Base-by-base conservation (phyloP, 2,329 filamentous ascomycete genomes). In the Exophiala alcalophila region DNA sequence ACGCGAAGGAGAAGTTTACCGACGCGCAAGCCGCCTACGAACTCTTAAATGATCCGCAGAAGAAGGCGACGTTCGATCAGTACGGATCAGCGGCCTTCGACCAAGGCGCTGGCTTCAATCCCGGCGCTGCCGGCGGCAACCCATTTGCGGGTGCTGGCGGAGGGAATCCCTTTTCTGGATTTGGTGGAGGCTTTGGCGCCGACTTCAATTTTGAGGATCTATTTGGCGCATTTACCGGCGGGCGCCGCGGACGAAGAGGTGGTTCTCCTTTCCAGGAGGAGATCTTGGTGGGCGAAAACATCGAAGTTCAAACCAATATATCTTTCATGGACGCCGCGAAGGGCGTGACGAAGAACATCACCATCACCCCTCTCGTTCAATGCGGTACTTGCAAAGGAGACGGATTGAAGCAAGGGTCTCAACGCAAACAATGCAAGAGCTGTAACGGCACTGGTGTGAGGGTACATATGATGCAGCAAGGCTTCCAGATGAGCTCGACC, bases 191-290 rank as follows among this genome's bases (percentile, higher is more conserved):
- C 0, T 91, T 91, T 60, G 80, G 84, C 10, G 78, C 78, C 2
- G 86, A 90, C 52, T 90, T 97, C 72, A 94, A 94, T 62, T 95
- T 98, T 53, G 92, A 97, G 52, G 92, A 98, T 65, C 72, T 98
- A 8, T 97, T 98, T 63, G 86, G 83, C 37, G 88, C 88, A 5
- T 96, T 96, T 60, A 76, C 81, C 2, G 84, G 77, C 4, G 77
- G 80, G 24, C 74, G 78, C 33, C 68, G 75, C 57, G 49, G 49
- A 8, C 67, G 74, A 42, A 68, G 77, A 38, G 68, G 75, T 56
- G 55, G 74, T 63, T 81, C 76, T 40, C 83, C 85, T 8, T 92
- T 92, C 61, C 79, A 88, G 57, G 84, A 94, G 62, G 75, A 83
- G 56, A 80, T 94, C 14, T 63, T 94, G 55, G 84, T 95, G n/a